phyloP scores from a whole-genome alignment of 148 eudicot genomes.

The Camellia sinensis region DNA sequence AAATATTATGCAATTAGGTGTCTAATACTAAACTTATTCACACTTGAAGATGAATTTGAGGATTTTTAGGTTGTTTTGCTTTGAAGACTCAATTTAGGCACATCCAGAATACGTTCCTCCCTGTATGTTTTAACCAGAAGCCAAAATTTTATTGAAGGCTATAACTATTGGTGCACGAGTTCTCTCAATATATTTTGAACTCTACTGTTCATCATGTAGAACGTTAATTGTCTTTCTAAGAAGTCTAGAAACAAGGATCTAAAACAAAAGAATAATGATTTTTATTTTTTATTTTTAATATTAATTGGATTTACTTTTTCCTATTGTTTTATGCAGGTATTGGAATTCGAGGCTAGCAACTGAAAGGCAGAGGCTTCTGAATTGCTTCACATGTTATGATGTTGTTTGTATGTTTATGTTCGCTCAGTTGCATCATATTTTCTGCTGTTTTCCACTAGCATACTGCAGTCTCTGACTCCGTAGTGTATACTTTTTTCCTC shows the following conservation, averaged over 20 bases:
- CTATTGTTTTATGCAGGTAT: conserved; percentile 45
- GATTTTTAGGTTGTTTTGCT: neutral
- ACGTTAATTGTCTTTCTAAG: neutral
- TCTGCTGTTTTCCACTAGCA: neutral
- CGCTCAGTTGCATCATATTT: conserved; percentile 10
- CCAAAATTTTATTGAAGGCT: neutral
- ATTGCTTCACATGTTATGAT: conserved; percentile 62
- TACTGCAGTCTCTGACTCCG: neutral
- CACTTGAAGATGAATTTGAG: neutral
- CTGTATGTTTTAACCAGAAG: neutral
- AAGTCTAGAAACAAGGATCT: neutral
- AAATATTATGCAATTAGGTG: neutral
- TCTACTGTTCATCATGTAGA: neutral
- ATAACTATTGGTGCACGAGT: neutral
- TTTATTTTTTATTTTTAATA: neutral
- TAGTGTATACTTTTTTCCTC: neutral
- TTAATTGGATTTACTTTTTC: neutral
- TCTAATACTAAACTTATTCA: neutral
- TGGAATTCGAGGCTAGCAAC: conserved; percentile 93
- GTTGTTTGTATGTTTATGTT: conserved; percentile 69
- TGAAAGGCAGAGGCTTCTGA: conserved; percentile 86
- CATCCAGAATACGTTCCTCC: neutral
- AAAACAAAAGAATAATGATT: neutral
- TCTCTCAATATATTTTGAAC: neutral
- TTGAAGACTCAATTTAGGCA: neutral